Conservation (phyloP, 495 filamentous ascomycete genomes). For the Penicillium angulare region DNA sequence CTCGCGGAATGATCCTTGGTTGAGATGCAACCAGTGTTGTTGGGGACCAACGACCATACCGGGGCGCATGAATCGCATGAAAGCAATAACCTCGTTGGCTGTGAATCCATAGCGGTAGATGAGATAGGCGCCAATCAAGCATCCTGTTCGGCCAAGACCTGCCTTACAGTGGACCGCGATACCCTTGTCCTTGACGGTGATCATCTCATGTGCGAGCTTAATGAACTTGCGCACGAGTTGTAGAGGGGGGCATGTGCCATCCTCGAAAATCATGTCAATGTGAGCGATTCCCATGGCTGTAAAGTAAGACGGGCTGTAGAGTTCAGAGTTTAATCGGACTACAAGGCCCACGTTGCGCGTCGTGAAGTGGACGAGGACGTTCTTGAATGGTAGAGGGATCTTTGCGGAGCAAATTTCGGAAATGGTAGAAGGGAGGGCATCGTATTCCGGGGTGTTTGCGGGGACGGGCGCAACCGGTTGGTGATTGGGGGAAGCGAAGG, state of each 20-base stretch:
- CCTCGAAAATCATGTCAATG: slow-evolving; percentile 98
- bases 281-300: slow-evolving; percentile 92
- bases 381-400: slow-evolving; percentile 85
- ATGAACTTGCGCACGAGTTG: slow-evolving; percentile 88
- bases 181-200: slow-evolving; percentile 77
- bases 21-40: slow-evolving; percentile 98
- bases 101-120: slow-evolving; percentile 99
- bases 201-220: slow-evolving; percentile 89
- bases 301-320: slow-evolving; percentile 95
- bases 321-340: slow-evolving; percentile 89
- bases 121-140: slow-evolving; percentile 93
- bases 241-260: slow-evolving; percentile 91
- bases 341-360: slow-evolving; percentile 87
- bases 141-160: slow-evolving; percentile 92
- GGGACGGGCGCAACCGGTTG: slow-evolving; percentile 68
- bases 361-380: slow-evolving; percentile 85
- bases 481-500: slow-evolving; percentile 92
- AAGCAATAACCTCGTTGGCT: slow-evolving; percentile 96
- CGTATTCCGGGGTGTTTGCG: slow-evolving; percentile 67
- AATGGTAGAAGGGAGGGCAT: slow-evolving; percentile 65
- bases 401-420: slow-evolving; percentile 60
- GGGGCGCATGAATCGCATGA: slow-evolving; percentile 99
- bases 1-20: slow-evolving; percentile 92
- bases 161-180: slow-evolving; percentile 99
- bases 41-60: slow-evolving; percentile 99